phyloP scores from a whole-genome alignment of 2,329 filamentous ascomycete species.

The Colletotrichum orbiculare region DNA sequence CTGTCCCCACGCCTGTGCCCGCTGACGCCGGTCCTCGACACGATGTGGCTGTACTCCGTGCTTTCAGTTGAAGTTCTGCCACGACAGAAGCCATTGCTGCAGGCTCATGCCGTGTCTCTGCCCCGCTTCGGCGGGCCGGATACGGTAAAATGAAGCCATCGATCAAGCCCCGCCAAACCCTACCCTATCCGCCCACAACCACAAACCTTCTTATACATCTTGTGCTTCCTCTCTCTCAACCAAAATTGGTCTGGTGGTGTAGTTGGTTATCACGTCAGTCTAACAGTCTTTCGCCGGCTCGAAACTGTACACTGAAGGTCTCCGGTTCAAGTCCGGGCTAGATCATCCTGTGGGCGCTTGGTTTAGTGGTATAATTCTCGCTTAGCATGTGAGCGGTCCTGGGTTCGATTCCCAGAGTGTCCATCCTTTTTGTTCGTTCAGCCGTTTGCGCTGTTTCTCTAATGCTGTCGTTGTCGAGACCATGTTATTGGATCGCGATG shows the following conservation, averaged over 20 bases:
- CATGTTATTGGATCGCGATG: too few species aligned
- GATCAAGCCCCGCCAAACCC: constrained; percentile 13
- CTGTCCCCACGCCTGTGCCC: too few species aligned
- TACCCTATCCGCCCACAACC: constrained; percentile 12
- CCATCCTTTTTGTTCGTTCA: constrained; percentile 2
- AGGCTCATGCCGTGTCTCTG: not conserved
- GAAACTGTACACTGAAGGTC: constrained; percentile 29
- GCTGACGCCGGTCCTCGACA: too few species aligned
- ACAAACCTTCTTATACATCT: not conserved
- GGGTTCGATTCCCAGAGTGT: constrained; percentile 37
- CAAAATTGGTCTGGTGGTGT: constrained; percentile 41
- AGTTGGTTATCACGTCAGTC: constrained; percentile 62
- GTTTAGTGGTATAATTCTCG: constrained; percentile 38
- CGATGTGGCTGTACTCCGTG: not conserved
- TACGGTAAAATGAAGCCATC: constrained; percentile 10
- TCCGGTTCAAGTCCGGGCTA: constrained; percentile 38
- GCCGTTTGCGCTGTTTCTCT: not conserved
- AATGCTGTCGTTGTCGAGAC: not conserved
- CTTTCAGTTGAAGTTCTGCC: not conserved
- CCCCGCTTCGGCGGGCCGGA: constrained; percentile 7
- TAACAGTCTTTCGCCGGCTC: constrained; percentile 45
- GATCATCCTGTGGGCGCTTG: constrained; percentile 30
- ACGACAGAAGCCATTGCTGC: not conserved
- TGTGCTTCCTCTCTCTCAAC: accelerated
- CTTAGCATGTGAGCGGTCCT: constrained; percentile 37